These are phyloP conservation scores for Cyclospora cayetanensis DNA, from an alignment of 169 alveolate genomes.

Conservation along the genomic window DNA sequence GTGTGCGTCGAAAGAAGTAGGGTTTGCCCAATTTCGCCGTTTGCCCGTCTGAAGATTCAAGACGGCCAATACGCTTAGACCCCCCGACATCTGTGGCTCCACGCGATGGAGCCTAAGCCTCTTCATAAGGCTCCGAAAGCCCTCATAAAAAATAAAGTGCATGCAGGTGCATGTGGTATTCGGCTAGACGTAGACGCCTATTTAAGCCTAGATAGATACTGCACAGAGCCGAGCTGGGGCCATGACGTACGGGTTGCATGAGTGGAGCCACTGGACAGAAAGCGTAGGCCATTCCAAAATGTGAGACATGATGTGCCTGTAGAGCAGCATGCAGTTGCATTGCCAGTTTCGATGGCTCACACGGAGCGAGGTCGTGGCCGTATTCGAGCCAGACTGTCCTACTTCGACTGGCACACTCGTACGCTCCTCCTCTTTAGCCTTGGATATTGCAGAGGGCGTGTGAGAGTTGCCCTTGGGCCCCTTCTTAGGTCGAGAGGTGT, in stretches of 20 bases:
- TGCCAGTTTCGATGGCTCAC: constrained; percentile 90
- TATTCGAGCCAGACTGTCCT: background rate
- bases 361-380: constrained; percentile 49
- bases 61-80: too few species aligned
- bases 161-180: too few species aligned
- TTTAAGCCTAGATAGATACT: too few species aligned
- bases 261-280: constrained; percentile 90
- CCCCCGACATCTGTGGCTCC: too few species aligned
- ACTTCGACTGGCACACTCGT: background rate
- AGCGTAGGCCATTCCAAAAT: constrained; percentile 98
- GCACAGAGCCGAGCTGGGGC: background rate
- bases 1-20: constrained; percentile 66
- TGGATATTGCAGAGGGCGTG: constrained; percentile 14
- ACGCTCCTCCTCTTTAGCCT: background rate
- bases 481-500: background rate
- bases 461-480: constrained; percentile 39
- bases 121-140: too few species aligned
- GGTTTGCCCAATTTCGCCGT: constrained; percentile 65
- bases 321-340: constrained; percentile 94
- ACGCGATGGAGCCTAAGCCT: too few species aligned
- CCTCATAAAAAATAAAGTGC: too few species aligned
- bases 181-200: too few species aligned
- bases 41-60: constrained; percentile 51
- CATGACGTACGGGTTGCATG: constrained; percentile 70
- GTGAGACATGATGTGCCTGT: constrained; percentile 92